Percentiles rank a stretch among this genome's conserved stretches.
Conservation (phyloP, 768 basidiomycete species). For the Suillus brevipes region DNA sequence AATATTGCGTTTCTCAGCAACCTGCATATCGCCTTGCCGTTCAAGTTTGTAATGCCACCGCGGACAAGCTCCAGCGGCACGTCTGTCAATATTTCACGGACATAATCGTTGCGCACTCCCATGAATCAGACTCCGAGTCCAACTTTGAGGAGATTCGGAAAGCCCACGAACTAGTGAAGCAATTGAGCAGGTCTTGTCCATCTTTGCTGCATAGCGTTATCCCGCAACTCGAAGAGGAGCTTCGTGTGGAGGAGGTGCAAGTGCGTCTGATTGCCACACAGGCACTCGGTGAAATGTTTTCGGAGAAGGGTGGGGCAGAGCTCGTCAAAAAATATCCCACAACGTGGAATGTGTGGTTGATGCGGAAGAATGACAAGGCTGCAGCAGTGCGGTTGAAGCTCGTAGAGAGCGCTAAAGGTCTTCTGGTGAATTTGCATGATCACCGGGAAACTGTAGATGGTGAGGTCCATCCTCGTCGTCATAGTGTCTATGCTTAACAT, state of each 20-base stretch:
- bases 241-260: slow-evolving; percentile 70
- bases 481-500: slow-evolving; percentile 2
- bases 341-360: slow-evolving; percentile 85
- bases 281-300: slow-evolving; percentile 89
- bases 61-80: slow-evolving; percentile 86
- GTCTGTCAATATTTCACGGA: slow-evolving; percentile 94
- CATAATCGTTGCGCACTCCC: slow-evolving; percentile 64
- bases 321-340: slow-evolving; percentile 76
- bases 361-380: slow-evolving; percentile 74
- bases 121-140: slow-evolving; percentile 53
- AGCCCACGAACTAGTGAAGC: slow-evolving; percentile 85
- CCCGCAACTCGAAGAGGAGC: slow-evolving; percentile 89
- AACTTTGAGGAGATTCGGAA: slow-evolving; percentile 67
- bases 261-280: slow-evolving; percentile 82
- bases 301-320: slow-evolving; percentile 70
- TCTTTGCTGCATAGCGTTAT: slow-evolving; percentile 85
- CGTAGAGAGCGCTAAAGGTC: slow-evolving; percentile 63
- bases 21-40: slow-evolving; percentile 81
- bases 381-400: slow-evolving; percentile 72
- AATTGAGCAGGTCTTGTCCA: slow-evolving; percentile 78
- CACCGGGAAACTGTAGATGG: slow-evolving; percentile 71
- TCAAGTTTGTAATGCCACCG: slow-evolving; percentile 78
- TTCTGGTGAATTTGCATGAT: slow-evolving; percentile 69
- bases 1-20: slow-evolving; percentile 43
- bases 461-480: slow-evolving; percentile 33